Evolutionary conservation across 345 rosid genomes (phyloP), one percentile per base, ranked within the genome.

Genomic region (Lumnitzera littorea): DNA sequence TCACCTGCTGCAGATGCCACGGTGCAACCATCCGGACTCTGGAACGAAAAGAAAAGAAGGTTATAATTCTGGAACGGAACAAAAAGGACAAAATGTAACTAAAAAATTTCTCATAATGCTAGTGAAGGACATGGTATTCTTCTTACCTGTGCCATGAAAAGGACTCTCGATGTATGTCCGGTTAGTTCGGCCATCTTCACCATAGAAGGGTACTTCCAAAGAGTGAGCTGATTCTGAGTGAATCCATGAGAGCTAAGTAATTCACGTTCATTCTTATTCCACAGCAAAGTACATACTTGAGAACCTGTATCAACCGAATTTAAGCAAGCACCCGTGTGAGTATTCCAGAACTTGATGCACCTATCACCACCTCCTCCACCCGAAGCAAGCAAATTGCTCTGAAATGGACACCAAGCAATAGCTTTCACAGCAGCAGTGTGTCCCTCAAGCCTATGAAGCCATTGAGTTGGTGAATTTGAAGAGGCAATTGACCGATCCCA

Each of bases 1-100:
- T 87, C 91, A 48, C 80, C 86, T 43, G 90, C 90, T n/a, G 91
- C 95, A 15, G 95, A 70, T 24, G 95, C 95, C 11, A 84, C 91
- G 1, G 88, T 80, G 67, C 77, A 79, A 47, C 92, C 85, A 79
- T 86, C 89, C 11, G 92, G 92, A 57, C 92, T 83, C 82, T 80
- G 71, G 46, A 49, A 43, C 3, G 12, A 13, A 36, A 36, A 36
- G 43, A 5, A 36, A 36, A 36, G 43, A 36, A 4, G 7, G 5
- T 36, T 36, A 36, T 6, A 36, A 6, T 29, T 9, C 43, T 36
- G 10, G 43, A 36, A 36, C 7, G 10, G 43, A 36, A 36, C 7
- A 36, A 36, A 36, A 36, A 27, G 43, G 7, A 36, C 43, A 36
- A 36, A 27, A 27, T 9, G 43, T 36, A 36, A 36, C 10, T 36